Conservation (phyloP, 495 filamentous ascomycete species). For the Cercophora sp. region DNA sequence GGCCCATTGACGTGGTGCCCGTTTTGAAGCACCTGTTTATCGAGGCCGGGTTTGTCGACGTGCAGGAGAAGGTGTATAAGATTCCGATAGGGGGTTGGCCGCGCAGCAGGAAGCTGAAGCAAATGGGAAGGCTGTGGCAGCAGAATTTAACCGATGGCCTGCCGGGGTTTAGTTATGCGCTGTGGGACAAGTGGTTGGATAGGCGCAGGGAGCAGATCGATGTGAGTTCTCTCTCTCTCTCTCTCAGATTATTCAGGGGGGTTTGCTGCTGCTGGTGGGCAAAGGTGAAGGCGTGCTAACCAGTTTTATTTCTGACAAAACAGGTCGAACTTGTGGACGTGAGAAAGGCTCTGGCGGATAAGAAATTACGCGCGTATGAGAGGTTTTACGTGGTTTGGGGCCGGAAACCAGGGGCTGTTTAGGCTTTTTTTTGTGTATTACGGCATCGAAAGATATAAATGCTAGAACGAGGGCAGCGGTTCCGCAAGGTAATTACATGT, state of each 20-base stretch:
- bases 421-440: too few species aligned
- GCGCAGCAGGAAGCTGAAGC: neutral
- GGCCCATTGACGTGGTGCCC: neutral
- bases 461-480: too few species aligned
- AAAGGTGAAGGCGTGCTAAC: neutral
- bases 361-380: neutral
- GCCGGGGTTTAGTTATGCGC: constrained; percentile 7
- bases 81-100: constrained; percentile 3
- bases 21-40: constrained; percentile 4
- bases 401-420: neutral
- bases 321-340: neutral
- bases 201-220: neutral
- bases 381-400: constrained; percentile 1
- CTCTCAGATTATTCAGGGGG: neutral
- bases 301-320: neutral
- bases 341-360: neutral
- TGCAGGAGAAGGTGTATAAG: constrained; percentile 9
- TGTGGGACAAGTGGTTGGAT: neutral
- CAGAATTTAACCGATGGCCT: neutral
- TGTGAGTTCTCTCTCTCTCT: neutral
- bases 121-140: constrained; percentile 4
- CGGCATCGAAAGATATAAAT: too few species aligned
- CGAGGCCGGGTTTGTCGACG: constrained; percentile 9
- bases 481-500: too few species aligned
- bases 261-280: neutral